Evolutionary conservation across 257 asterid species (phyloP).

Genomic region (Perilla frutescens): DNA sequence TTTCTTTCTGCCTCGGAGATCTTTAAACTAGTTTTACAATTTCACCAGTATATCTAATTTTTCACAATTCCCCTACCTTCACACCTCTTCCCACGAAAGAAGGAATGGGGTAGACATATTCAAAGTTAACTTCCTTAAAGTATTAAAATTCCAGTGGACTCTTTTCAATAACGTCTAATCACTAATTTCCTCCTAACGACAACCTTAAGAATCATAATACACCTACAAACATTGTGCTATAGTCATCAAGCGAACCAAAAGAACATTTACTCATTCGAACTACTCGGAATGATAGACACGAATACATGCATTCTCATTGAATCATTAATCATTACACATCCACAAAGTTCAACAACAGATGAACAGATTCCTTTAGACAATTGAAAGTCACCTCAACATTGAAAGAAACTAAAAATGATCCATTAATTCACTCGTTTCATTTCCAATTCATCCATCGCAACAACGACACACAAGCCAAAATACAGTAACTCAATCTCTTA

Average conservation of each 20-base stretch:
- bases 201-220: constrained; percentile 2
- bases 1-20: constrained; percentile 8
- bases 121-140: constrained; percentile 17
- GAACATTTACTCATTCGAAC: constrained; percentile 3
- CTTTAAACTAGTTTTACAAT: constrained; percentile 26
- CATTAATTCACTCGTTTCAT: neutral
- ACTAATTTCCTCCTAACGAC: constrained; percentile 13
- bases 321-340: constrained; percentile 19
- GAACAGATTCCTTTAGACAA: neutral
- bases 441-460: constrained; percentile 24
- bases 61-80: neutral
- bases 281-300: neutral
- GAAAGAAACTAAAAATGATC: neutral
- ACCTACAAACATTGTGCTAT: constrained; percentile 12
- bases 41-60: constrained; percentile 5
- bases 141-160: constrained; percentile 5
- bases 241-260: constrained; percentile 20
- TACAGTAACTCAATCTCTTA: constrained; percentile 4
- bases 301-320: constrained; percentile 7
- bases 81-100: neutral
- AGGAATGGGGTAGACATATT: constrained; percentile 17
- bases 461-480: constrained; percentile 7
- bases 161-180: neutral
- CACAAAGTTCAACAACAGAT: constrained; percentile 18
- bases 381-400: neutral